Evolutionary conservation across 495 filamentous ascomycete species (phyloP).

Genomic region (Trichoderma parareesei): DNA sequence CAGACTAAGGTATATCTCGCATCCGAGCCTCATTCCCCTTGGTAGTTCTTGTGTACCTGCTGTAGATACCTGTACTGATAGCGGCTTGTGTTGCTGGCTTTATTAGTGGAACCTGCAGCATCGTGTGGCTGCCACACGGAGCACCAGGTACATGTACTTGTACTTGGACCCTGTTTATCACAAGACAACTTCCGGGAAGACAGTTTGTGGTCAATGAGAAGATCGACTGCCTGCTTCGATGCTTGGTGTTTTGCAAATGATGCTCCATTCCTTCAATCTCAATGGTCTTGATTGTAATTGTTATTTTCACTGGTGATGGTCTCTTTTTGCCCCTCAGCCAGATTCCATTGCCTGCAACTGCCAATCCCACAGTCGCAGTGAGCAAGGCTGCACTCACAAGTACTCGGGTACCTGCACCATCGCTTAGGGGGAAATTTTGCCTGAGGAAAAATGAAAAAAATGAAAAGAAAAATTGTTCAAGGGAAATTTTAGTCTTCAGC

Average conservation of each 20-base stretch:
- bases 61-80: background rate
- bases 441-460: background rate
- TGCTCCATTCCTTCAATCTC: no score
- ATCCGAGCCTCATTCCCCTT: no score
- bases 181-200: no score
- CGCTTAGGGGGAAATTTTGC: background rate
- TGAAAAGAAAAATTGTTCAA: background rate
- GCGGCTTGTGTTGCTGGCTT: background rate
- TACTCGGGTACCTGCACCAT: conserved; percentile 7
- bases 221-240: background rate
- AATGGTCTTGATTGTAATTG: no score
- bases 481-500: background rate
- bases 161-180: no score
- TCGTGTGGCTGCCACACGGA: background rate
- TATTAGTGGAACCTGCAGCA: background rate
- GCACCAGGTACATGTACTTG: background rate
- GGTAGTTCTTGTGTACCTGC: no score
- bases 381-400: background rate
- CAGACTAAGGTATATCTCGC: no score
- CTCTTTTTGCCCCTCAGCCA: no score
- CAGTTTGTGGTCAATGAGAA: background rate
- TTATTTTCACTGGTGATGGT: no score
- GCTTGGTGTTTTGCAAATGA: background rate
- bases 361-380: background rate
- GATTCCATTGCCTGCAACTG: background rate